Conservation (phyloP, 345 rosid genomes). For the Kandelia obovata region DNA sequence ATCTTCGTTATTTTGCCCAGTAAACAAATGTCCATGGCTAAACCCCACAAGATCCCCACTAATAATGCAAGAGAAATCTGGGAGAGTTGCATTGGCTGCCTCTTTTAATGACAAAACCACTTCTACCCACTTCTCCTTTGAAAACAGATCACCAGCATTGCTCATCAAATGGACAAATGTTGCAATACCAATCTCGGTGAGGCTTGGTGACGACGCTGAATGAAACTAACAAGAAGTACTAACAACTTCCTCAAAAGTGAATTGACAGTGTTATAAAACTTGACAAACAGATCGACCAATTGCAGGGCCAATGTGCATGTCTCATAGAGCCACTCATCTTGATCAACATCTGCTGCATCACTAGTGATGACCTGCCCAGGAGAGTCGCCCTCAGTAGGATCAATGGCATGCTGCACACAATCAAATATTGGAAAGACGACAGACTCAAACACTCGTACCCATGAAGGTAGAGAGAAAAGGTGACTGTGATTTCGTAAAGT, state of each 20-base stretch:
- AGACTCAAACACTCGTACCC: conserved; percentile 89
- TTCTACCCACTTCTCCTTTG: conserved; percentile 89
- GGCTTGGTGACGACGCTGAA: conserved; percentile 98
- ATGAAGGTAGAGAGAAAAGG: conserved; percentile 68
- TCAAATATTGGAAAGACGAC: conserved; percentile 95
- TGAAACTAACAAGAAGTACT: conserved; percentile 79
- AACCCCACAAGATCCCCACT: conserved; percentile 40
- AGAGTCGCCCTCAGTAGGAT: conserved; percentile 75
- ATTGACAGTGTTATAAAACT: conserved; percentile 83
- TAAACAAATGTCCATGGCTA: conserved; percentile 31
- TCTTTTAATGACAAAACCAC: conserved; percentile 84
- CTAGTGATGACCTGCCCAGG: conserved; percentile 54
- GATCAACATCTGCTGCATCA: conserved; percentile 73
- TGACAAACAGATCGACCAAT: conserved; percentile 97
- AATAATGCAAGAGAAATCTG: conserved; percentile 66
- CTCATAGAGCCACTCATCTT: conserved; percentile 98
- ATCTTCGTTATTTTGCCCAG: conserved; percentile 41
- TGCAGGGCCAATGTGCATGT: conserved; percentile 96
- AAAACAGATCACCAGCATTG: conserved; percentile 81
- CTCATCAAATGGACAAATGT: conserved; percentile 97
- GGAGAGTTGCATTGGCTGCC: conserved; percentile 79
- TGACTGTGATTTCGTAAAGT: conserved; percentile 91
- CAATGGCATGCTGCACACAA: conserved; percentile 93
- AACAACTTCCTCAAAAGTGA: conserved; percentile 83
- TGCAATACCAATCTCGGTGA: conserved; percentile 96